phyloP scores from a whole-genome alignment of 257 asterid species.

The Ilex aquifolium region DNA sequence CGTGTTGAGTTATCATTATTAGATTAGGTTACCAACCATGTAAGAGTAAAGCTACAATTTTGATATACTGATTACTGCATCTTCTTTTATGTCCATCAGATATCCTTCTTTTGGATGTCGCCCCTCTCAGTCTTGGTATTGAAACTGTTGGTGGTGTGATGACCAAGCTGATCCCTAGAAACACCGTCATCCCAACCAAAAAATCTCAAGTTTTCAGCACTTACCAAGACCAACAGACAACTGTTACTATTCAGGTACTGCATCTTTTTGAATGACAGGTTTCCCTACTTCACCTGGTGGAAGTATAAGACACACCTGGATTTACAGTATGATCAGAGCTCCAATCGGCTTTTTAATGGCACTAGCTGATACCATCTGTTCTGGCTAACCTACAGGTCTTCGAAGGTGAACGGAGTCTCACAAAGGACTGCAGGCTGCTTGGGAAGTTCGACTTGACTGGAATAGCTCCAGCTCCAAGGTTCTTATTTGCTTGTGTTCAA shows the following conservation, averaged over 20 bases:
- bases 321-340: too few relatives aligned
- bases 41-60: background rate
- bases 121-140: slow-evolving; percentile 77
- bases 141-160: slow-evolving; percentile 95
- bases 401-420: slow-evolving; percentile 85
- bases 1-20: background rate
- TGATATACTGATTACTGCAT: background rate
- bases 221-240: slow-evolving; percentile 80
- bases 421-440: slow-evolving; percentile 74
- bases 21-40: background rate
- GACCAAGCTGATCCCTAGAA: slow-evolving; percentile 91
- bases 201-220: slow-evolving; percentile 87
- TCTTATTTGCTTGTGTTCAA: background rate
- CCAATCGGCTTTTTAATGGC: too few relatives aligned
- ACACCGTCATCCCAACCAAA: slow-evolving; percentile 67
- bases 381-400: slow-evolving; percentile 36
- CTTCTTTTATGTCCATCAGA: slow-evolving; percentile 26
- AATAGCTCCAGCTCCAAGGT: slow-evolving; percentile 82
- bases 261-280: background rate
- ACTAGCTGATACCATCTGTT: background rate
- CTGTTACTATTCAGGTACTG: slow-evolving; percentile 65
- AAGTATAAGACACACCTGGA: too few relatives aligned
- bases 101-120: slow-evolving; percentile 81
- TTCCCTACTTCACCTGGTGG: too few relatives aligned
- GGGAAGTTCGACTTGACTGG: slow-evolving; percentile 79